phyloP scores from a whole-genome alignment of 2,329 filamentous ascomycete genomes.

The Fusarium pseudonygamai region DNA sequence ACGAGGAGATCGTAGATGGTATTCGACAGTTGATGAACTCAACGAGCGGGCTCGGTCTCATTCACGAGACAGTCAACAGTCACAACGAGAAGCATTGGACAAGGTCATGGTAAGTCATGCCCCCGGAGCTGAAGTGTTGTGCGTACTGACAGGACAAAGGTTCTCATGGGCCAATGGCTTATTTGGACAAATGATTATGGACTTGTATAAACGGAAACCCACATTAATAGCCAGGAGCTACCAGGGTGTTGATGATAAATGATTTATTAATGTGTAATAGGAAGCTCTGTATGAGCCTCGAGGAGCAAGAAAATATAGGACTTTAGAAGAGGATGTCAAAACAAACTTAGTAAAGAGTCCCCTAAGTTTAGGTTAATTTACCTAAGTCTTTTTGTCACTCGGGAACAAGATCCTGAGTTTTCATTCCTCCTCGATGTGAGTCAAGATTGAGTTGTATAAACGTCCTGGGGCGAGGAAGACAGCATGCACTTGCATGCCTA shows the following conservation, averaged over 20 bases:
- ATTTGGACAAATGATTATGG: conserved; percentile 84
- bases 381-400: not conserved
- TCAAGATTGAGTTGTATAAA: not conserved
- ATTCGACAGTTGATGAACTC: conserved; percentile 72
- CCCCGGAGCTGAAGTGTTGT: not conserved
- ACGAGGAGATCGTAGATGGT: conserved; percentile 76
- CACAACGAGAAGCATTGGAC: conserved; percentile 47
- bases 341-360: not conserved
- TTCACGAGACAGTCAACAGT: conserved; percentile 71
- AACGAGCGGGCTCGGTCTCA: conserved; percentile 76
- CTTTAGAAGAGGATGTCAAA: not conserved
- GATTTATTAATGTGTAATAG: not conserved
- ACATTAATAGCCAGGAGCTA: conserved; percentile 65
- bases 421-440: not conserved
- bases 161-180: conserved; percentile 91
- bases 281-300: not conserved
- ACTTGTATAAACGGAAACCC: conserved; percentile 78
- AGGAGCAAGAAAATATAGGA: not conserved
- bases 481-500: not conserved
- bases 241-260: conserved; percentile 45
- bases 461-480: not conserved
- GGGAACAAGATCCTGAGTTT: not conserved
- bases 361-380: not conserved
- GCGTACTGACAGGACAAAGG: conserved; percentile 58
- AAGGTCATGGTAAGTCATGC: conserved; percentile 47